phyloP scores from a whole-genome alignment of 345 rosid species.

The Hypericum androsaemum region DNA sequence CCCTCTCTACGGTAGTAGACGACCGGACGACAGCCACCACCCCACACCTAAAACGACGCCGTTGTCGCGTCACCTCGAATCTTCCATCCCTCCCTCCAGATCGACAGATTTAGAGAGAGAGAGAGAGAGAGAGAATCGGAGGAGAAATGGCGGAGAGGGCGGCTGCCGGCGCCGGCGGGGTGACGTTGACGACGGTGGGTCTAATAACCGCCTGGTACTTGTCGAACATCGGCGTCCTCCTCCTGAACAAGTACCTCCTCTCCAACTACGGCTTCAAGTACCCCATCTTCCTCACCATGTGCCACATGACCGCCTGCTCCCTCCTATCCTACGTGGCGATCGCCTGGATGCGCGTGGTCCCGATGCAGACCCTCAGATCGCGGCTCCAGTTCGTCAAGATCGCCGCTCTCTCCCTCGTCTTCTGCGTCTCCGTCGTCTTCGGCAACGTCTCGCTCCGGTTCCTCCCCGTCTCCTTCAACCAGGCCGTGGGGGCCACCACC shows the following conservation, averaged over 20 bases:
- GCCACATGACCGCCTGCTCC: slow-evolving; percentile 99
- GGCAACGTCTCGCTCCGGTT: slow-evolving; percentile 40
- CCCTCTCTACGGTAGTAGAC: too few species aligned
- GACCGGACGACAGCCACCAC: too few species aligned
- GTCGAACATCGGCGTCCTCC: slow-evolving; percentile 86
- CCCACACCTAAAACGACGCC: too few species aligned
- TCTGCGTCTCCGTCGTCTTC: slow-evolving; percentile 92
- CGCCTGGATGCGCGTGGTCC: slow-evolving; percentile 97
- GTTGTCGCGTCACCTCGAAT: not conserved
- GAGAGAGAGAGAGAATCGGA: too few species aligned
- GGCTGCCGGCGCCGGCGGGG: slow-evolving; percentile 11
- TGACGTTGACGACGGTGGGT: slow-evolving; percentile 69
- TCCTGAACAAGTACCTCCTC: slow-evolving; percentile 83
- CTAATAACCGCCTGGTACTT: slow-evolving; percentile 85
- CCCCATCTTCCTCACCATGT: slow-evolving; percentile 98
- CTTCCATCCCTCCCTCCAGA: too few species aligned
- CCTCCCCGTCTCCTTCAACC: not conserved
- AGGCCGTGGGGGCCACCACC: not conserved
- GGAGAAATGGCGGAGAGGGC: not conserved
- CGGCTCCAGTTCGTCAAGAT: slow-evolving; percentile 83
- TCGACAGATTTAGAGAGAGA: too few species aligned
- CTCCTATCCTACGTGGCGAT: slow-evolving; percentile 83
- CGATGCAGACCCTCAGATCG: slow-evolving; percentile 95
- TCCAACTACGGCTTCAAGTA: slow-evolving; percentile 97
- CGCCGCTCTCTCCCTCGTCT: slow-evolving; percentile 73